Conservation (phyloP, 768 basidiomycete genomes). For the Phlebiopsis gigantea region DNA sequence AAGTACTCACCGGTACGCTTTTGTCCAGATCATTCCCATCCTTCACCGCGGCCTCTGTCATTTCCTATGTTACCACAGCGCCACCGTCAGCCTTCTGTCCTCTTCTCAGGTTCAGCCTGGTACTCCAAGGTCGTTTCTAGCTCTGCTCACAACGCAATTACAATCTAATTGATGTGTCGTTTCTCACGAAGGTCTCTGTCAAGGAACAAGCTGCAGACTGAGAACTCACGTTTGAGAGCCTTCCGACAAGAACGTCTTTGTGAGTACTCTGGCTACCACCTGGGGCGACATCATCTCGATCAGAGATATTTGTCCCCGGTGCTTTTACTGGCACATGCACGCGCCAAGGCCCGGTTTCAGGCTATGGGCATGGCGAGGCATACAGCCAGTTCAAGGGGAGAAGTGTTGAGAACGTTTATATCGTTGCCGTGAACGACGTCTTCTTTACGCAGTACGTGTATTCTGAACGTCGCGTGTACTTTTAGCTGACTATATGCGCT, state of each 20-base stretch:
- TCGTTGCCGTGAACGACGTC: constrained; percentile 75
- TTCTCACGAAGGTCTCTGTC: constrained; percentile 44
- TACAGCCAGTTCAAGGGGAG: constrained; percentile 71
- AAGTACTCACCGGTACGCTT: background rate
- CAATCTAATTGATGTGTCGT: constrained; percentile 30
- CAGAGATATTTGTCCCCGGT: constrained; percentile 68
- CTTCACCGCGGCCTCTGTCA: constrained; percentile 39
- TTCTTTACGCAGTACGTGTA: constrained; percentile 50
- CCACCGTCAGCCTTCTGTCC: constrained; percentile 44
- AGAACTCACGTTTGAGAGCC: constrained; percentile 33
- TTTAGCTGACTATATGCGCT: constrained; percentile 3
- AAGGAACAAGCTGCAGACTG: constrained; percentile 56
- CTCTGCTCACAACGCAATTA: background rate
- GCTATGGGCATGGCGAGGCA: constrained; percentile 57
- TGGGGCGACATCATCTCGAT: background rate
- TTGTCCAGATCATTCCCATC: background rate
- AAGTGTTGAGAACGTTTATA: constrained; percentile 64
- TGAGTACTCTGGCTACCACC: constrained; percentile 26
- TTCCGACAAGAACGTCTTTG: constrained; percentile 62
- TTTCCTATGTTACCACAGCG: constrained; percentile 44
- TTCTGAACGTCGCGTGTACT: constrained; percentile 5
- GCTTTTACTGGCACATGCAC: constrained; percentile 74
- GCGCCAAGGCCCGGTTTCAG: constrained; percentile 49
- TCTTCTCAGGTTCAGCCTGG: constrained; percentile 37
- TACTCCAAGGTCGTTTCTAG: background rate